phyloP scores from a whole-genome alignment of 805 yeast species.

The Candida pseudoglaebosa region DNA sequence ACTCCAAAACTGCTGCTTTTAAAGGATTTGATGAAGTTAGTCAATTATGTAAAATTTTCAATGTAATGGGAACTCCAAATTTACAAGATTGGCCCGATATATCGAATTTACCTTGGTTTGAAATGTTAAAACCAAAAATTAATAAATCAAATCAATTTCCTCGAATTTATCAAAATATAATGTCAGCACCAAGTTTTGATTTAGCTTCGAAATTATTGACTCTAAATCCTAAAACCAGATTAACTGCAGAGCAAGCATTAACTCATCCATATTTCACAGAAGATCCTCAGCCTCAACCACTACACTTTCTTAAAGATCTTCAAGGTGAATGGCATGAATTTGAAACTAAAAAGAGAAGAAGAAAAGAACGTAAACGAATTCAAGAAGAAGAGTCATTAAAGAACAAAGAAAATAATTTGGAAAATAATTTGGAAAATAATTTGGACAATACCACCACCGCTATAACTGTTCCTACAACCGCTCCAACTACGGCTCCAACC shows the following conservation, averaged over 20 bases:
- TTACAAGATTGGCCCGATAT: slow-evolving; percentile 71
- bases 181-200: slow-evolving; percentile 53
- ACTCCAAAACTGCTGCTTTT: slow-evolving; percentile 69
- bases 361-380: slow-evolving; percentile 40
- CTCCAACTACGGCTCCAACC: neutral
- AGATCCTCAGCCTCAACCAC: slow-evolving; percentile 61
- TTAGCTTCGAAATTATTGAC: slow-evolving; percentile 60
- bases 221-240: slow-evolving; percentile 66
- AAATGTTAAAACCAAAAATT: slow-evolving; percentile 63
- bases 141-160: slow-evolving; percentile 28
- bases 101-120: slow-evolving; percentile 88
- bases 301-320: slow-evolving; percentile 50
- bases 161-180: slow-evolving; percentile 33
- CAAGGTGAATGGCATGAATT: slow-evolving; percentile 96
- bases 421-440: too few species aligned
- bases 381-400: slow-evolving; percentile 24
- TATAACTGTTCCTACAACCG: neutral
- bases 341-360: slow-evolving; percentile 79
- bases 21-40: slow-evolving; percentile 87
- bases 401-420: slow-evolving; percentile 1
- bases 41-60: slow-evolving; percentile 72
- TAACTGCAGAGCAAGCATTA: slow-evolving; percentile 68
- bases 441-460: too few species aligned
- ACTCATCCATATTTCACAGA: slow-evolving; percentile 62
- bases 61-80: slow-evolving; percentile 84